Conservation (phyloP, 1,284 basidiomycete species). For the Xerocomus minutiporus region DNA sequence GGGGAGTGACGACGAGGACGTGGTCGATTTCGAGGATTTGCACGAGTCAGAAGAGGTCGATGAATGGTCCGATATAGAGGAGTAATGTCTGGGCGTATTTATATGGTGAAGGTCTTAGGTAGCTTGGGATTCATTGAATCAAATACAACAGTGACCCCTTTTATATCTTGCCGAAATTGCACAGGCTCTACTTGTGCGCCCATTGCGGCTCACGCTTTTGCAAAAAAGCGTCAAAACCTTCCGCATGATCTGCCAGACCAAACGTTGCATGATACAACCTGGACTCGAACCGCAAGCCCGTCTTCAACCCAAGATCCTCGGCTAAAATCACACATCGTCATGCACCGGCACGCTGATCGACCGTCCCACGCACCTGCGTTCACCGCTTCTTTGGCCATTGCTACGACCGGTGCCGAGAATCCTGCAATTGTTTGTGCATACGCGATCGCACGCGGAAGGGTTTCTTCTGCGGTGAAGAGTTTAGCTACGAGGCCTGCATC, state of each 20-base stretch:
- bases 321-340: conserved; percentile 33
- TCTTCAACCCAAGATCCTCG: conserved; percentile 52
- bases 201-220: conserved; percentile 53
- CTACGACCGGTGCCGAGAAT: conserved; percentile 32
- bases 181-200: conserved; percentile 18
- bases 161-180: background rate
- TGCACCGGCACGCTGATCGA: background rate
- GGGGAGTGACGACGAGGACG: conserved; percentile 40
- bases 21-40: conserved; percentile 19
- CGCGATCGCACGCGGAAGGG: conserved; percentile 27
- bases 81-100: background rate
- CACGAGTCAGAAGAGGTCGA: conserved; percentile 21
- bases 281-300: conserved; percentile 58
- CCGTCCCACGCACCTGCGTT: conserved; percentile 50
- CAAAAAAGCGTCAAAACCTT: conserved; percentile 61
- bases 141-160: background rate
- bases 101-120: background rate
- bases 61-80: conserved; percentile 18
- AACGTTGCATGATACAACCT: conserved; percentile 64
- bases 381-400: conserved; percentile 57
- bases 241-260: conserved; percentile 62
- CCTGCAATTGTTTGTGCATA: conserved; percentile 28
- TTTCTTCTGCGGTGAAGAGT: conserved; percentile 26
- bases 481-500: conserved; percentile 33
- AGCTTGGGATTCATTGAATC: background rate